Conservation (phyloP, 2,329 filamentous ascomycete species). For the Ophiostoma ips region DNA sequence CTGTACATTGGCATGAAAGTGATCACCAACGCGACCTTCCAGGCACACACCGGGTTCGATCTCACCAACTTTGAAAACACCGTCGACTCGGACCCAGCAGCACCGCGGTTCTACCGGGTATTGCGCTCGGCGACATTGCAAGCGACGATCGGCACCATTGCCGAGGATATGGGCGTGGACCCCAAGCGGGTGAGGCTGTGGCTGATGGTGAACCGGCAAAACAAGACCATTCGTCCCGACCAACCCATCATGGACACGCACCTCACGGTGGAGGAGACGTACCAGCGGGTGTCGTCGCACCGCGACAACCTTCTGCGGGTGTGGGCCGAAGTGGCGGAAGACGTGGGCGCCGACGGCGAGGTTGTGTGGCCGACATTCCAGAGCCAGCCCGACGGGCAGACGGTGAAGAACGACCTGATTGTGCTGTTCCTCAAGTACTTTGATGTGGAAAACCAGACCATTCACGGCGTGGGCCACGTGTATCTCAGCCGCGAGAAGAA, state of each 20-base stretch:
- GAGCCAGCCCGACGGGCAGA: conserved; percentile 39
- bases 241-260: conserved; percentile 66
- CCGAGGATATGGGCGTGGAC: conserved; percentile 53
- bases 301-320: conserved; percentile 63
- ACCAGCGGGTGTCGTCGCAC: conserved; percentile 37
- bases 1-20: conserved; percentile 78
- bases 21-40: conserved; percentile 70
- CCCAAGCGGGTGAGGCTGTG: conserved; percentile 66
- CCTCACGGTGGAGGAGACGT: conserved; percentile 62
- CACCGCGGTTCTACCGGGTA: conserved; percentile 58
- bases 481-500: conserved; percentile 75
- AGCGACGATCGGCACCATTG: conserved; percentile 60
- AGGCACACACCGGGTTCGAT: conserved; percentile 70
- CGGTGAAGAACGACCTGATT: conserved; percentile 50
- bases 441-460: conserved; percentile 58
- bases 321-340: conserved; percentile 70
- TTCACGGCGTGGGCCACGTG: conserved; percentile 67
- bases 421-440: conserved; percentile 91
- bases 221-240: conserved; percentile 89
- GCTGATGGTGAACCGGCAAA: conserved; percentile 98
- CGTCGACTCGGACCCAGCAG: conserved; percentile 44
- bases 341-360: conserved; percentile 52
- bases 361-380: conserved; percentile 57
- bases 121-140: conserved; percentile 61
- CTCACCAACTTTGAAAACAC: conserved; percentile 54